Evolutionary conservation across 108 stramenopile species (phyloP), one percentile per base, ranked within the genome.

Genomic region (Cyclotella baltica): DNA sequence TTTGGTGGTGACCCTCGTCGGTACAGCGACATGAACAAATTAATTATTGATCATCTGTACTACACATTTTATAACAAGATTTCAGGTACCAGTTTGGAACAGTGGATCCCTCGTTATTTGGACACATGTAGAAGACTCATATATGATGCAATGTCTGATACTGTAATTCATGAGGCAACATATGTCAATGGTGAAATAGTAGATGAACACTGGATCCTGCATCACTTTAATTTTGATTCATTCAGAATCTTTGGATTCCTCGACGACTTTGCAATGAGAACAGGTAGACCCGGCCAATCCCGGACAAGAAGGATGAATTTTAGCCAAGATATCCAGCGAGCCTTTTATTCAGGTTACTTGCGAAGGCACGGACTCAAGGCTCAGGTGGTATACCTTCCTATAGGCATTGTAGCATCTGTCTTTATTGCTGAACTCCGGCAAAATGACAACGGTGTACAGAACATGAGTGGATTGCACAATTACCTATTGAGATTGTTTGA

Each of bases 371-470:
- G 76, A 30, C 37, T 77, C 2, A 71, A 77, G 36, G 57, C 40
- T n/a, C 61, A 62, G 70, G 46, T 62, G 58, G 70, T 43, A 6
- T 43, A 11, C 40, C 40, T 43, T 11, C 47, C 68, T 22, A 55
- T 76, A 2, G 52, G 75, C 2, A 51, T 29, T 36, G n/a, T n/a
- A n/a, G n/a, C n/a, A n/a, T n/a, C n/a, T n/a, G n/a, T n/a, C n/a
- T n/a, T n/a, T n/a, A n/a, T 76, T 68, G 19, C 67, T 4, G 47
- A 47, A 22, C 18, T 76, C 33, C 52, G 67, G 0, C 66, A 76
- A 28, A 76, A 76, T 43, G 75, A 76, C 33, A 76, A 76, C 68
- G 51, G 23, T 31, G 75, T 0, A n/a, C n/a, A n/a, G n/a, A n/a
- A n/a, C n/a, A n/a, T n/a, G n/a, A n/a, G n/a, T n/a, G n/a, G n/a